Percentiles rank a stretch among this genome's conserved stretches.
phyloP scores from a whole-genome alignment of 768 basidiomycete species.

The Lactifluus subvellereus region DNA sequence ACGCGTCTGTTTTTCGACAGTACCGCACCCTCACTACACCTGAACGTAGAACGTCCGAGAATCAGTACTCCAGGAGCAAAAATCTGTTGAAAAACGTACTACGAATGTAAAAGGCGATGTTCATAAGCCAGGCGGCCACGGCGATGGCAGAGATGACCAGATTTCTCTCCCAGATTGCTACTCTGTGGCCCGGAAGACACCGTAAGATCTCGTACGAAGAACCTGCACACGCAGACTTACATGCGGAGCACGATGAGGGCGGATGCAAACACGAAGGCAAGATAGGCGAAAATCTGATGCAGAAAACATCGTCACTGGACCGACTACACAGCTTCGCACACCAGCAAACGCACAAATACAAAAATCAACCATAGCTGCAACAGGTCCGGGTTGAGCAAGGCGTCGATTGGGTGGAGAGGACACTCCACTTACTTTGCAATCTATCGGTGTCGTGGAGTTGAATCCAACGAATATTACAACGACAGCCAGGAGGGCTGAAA shows the following conservation, averaged over 20 bases:
- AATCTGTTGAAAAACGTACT: background rate
- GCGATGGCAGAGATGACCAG: background rate
- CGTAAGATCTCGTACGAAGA: background rate
- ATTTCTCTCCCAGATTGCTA: slow-evolving; percentile 18
- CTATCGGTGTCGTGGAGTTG: background rate
- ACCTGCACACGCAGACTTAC: slow-evolving; percentile 1
- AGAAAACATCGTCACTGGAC: background rate
- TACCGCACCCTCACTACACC: background rate
- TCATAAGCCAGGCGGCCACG: background rate
- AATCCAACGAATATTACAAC: slow-evolving; percentile 17
- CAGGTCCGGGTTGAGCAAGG: background rate
- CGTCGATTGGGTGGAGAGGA: background rate
- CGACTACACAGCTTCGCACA: background rate
- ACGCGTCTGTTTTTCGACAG: background rate
- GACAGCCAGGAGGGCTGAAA: slow-evolving; percentile 11
- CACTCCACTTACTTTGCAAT: slow-evolving; percentile 11
- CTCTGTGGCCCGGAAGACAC: background rate
- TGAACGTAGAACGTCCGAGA: background rate
- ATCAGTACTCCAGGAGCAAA: background rate
- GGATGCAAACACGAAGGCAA: slow-evolving; percentile 18
- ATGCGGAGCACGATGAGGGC: slow-evolving; percentile 20
- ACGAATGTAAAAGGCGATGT: background rate
- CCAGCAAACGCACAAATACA: slow-evolving; percentile 7
- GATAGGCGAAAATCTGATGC: slow-evolving; percentile 14
- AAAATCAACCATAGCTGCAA: slow-evolving; percentile 2